Conservation (phyloP, 257 asterid species). For the Prunella vulgaris region DNA sequence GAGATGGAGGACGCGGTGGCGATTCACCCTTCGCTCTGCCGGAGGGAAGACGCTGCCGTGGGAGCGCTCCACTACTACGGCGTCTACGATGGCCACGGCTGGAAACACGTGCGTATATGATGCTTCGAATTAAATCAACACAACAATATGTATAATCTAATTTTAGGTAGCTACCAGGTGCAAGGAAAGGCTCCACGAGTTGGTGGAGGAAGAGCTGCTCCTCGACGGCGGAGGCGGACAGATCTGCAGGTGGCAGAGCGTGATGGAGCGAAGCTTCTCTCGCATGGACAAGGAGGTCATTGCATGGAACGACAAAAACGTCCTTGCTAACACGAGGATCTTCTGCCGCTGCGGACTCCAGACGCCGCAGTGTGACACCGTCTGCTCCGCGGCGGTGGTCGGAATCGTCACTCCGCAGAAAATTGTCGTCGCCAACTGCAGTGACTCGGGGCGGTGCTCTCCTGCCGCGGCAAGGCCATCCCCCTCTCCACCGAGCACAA, state of each 20-base stretch:
- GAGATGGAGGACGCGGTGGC: slow-evolving; percentile 86
- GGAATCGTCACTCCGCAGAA: slow-evolving; percentile 44
- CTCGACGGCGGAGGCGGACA: slow-evolving; percentile 19
- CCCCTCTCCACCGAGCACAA: slow-evolving; percentile 75
- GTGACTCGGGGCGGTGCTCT: slow-evolving; percentile 83
- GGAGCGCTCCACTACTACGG: slow-evolving; percentile 56
- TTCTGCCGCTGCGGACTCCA: slow-evolving; percentile 72
- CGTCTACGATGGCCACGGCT: slow-evolving; percentile 82
- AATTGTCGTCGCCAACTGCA: slow-evolving; percentile 66
- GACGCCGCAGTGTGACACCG: slow-evolving; percentile 63
- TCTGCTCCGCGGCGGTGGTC: slow-evolving; percentile 75
- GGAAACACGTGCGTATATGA: slow-evolving; percentile 57
- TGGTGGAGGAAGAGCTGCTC: slow-evolving; percentile 56
- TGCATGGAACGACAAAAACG: slow-evolving; percentile 25
- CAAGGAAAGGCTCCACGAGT: slow-evolving; percentile 57
- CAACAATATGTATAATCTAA: neutral
- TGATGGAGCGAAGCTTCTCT: slow-evolving; percentile 61
- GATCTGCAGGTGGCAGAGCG: slow-evolving; percentile 39
- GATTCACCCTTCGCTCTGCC: slow-evolving; percentile 49
- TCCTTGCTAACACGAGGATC: slow-evolving; percentile 7
- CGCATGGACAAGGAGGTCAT: slow-evolving; percentile 69
- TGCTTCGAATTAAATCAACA: neutral
- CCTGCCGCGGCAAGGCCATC: slow-evolving; percentile 57
- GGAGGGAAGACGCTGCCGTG: too few species aligned
- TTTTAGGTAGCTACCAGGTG: slow-evolving; percentile 65